A percentile compares a stretch with the other conserved stretches of the same genome.
Evolutionary conservation across 345 rosid genomes (phyloP).

Genomic region (Reutealis trisperma): DNA sequence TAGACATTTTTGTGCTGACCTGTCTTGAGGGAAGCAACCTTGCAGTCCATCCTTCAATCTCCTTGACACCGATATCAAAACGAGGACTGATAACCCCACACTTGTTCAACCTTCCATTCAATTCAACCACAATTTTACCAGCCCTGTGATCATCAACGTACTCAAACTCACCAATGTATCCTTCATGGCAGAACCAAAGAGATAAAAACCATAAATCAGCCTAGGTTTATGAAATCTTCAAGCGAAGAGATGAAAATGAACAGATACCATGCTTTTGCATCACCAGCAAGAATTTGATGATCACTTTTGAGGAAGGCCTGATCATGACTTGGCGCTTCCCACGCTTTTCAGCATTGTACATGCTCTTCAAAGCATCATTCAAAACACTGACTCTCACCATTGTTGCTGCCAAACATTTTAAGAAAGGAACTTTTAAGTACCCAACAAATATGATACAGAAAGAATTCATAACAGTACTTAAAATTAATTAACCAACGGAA

Average conservation of each 20-base stretch:
- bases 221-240: background rate
- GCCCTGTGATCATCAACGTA: slow-evolving; percentile 37
- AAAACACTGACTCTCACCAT: slow-evolving; percentile 38
- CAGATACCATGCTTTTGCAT: slow-evolving; percentile 35
- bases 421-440: no score
- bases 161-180: slow-evolving; percentile 38
- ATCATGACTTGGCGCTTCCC: slow-evolving; percentile 39
- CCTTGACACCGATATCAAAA: slow-evolving; percentile 38
- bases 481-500: background rate
- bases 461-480: no score
- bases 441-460: no score
- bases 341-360: slow-evolving; percentile 37
- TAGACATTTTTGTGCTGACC: slow-evolving; percentile 4
- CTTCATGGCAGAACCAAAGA: slow-evolving; percentile 4
- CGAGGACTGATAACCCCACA: slow-evolving; percentile 42
- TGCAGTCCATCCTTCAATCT: slow-evolving; percentile 39
- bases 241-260: background rate
- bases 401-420: slow-evolving; percentile 1
- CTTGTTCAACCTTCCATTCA: slow-evolving; percentile 36
- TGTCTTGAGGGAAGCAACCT: slow-evolving; percentile 39
- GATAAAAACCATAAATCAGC: background rate
- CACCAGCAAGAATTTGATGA: slow-evolving; percentile 30
- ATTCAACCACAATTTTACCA: slow-evolving; percentile 36
- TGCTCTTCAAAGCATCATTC: slow-evolving; percentile 37
- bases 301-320: slow-evolving; percentile 37